Evolutionary conservation across 306 rosid genomes (phyloP).

Genomic region (Vicia faba): DNA sequence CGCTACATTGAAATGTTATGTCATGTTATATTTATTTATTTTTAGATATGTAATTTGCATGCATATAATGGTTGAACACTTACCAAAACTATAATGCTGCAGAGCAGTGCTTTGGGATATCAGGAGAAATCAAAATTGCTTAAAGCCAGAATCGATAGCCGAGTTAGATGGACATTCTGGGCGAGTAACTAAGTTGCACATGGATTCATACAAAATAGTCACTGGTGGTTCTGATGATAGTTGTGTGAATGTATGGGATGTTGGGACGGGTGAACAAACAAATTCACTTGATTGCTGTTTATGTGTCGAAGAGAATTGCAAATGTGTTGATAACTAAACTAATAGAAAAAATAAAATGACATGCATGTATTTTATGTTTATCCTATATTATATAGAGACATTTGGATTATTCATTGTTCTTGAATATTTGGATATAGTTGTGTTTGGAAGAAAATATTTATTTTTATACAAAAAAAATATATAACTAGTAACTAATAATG

Average conservation of each 20-base stretch:
- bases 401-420: too few relatives aligned
- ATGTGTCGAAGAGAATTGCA: neutral
- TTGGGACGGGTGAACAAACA: slow-evolving; percentile 52
- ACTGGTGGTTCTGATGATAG: slow-evolving; percentile 52
- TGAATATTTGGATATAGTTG: too few relatives aligned
- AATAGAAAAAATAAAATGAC: too few relatives aligned
- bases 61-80: neutral
- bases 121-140: slow-evolving; percentile 59
- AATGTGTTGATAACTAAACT: neutral
- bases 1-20: neutral
- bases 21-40: neutral
- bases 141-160: slow-evolving; percentile 49
- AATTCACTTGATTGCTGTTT: slow-evolving; percentile 50
- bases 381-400: too few relatives aligned
- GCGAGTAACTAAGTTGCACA: slow-evolving; percentile 55
- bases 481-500: neutral
- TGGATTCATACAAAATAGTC: slow-evolving; percentile 79
- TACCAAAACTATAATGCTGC: slow-evolving; percentile 41
- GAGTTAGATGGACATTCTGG: slow-evolving; percentile 72
- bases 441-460: neutral
- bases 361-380: too few relatives aligned
- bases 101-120: slow-evolving; percentile 88
- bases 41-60: neutral
- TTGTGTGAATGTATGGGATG: slow-evolving; percentile 59
- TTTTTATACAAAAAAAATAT: too few relatives aligned